Evolutionary conservation across 1,284 basidiomycete species (phyloP).

Genomic region (Cutaneotrichosporon sp.): DNA sequence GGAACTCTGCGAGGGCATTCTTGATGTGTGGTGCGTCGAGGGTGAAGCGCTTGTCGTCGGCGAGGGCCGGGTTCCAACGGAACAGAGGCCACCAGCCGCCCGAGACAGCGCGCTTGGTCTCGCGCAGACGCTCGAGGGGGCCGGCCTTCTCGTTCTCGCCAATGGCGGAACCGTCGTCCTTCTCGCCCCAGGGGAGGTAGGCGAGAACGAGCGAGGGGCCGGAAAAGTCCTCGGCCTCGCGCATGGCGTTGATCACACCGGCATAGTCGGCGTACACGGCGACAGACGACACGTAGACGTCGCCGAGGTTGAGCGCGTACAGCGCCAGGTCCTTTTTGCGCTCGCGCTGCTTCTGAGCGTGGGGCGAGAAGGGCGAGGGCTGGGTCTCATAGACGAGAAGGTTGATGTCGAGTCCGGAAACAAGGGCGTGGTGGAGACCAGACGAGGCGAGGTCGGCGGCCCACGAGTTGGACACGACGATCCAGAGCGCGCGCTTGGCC

Average conservation of each 20-base stretch:
- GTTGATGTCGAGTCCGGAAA: conserved; percentile 87
- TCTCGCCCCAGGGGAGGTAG: conserved; percentile 77
- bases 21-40: conserved; percentile 93
- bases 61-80: conserved; percentile 89
- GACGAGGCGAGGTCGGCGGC: conserved; percentile 95
- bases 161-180: conserved; percentile 64
- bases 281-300: conserved; percentile 90
- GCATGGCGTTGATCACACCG: conserved; percentile 85
- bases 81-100: conserved; percentile 98
- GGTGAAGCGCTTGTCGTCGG: conserved; percentile 75
- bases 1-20: conserved; percentile 88
- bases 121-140: conserved; percentile 85
- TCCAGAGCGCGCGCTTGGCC: conserved; percentile 74
- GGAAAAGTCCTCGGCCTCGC: conserved; percentile 83
- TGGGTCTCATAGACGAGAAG: conserved; percentile 91
- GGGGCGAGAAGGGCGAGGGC: conserved; percentile 65
- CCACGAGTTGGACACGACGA: conserved; percentile 96
- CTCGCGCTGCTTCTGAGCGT: conserved; percentile 38
- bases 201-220: conserved; percentile 92
- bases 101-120: conserved; percentile 95
- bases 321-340: conserved; percentile 89
- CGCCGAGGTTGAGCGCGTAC: conserved; percentile 98
- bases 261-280: conserved; percentile 94
- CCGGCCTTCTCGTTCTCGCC: conserved; percentile 53
- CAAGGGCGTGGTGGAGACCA: conserved; percentile 88